phyloP scores from a whole-genome alignment of 495 filamentous ascomycete genomes.

The Neurospora sp. region DNA sequence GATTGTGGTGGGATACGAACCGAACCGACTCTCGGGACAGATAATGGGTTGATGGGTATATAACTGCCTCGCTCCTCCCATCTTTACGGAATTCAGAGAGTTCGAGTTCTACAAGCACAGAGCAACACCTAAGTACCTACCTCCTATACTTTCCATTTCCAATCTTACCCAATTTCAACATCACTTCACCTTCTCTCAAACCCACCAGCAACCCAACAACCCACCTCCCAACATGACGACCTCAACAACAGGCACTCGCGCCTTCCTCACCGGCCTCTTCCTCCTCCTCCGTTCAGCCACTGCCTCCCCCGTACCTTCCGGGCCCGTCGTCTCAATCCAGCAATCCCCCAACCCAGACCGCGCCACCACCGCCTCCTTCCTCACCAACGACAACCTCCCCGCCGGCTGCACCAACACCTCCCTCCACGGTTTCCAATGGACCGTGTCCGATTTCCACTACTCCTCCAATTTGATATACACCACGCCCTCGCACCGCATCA shows the following conservation, averaged over 20 bases:
- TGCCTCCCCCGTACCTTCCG: neutral
- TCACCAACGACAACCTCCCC: neutral
- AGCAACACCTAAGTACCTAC: neutral
- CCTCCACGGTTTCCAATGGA: constrained; percentile 1
- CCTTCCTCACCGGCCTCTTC: neutral
- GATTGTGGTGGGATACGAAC: neutral
- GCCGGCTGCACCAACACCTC: constrained; percentile 2
- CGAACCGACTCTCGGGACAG: neutral
- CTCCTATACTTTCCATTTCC: neutral
- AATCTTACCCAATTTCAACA: neutral
- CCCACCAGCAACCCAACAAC: neutral
- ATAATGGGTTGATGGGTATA: neutral
- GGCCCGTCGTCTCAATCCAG: neutral
- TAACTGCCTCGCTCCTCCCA: neutral
- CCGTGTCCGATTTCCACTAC: constrained; percentile 6
- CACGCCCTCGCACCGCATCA: constrained; percentile 5
- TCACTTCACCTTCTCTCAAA: neutral
- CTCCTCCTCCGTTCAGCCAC: neutral
- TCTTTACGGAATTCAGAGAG: neutral
- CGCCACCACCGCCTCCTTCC: neutral
- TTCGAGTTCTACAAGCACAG: neutral
- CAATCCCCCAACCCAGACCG: neutral
- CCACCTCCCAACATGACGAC: neutral
- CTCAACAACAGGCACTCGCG: neutral
- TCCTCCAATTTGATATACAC: constrained; percentile 2